Conservation (phyloP, 169 alveolate genomes). For the Cryptosporidium ryanae region DNA sequence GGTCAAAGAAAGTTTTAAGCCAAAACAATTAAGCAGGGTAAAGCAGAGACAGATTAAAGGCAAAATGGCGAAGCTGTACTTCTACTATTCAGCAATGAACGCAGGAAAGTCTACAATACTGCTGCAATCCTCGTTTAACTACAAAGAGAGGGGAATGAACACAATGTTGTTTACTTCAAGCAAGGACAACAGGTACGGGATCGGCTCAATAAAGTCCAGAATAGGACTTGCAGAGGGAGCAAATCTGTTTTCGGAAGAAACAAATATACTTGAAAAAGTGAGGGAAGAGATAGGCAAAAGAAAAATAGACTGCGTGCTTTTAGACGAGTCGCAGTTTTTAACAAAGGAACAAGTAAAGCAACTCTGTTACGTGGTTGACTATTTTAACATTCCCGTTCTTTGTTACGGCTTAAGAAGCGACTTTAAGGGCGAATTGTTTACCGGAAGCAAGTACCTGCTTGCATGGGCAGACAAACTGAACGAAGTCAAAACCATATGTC, state of each 20-base stretch:
- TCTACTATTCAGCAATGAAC: constrained; percentile 74
- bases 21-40: too few relatives aligned
- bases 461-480: constrained; percentile 70
- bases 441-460: constrained; percentile 57
- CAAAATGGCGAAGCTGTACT: constrained; percentile 47
- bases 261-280: constrained; percentile 15
- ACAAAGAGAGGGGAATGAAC: constrained; percentile 55
- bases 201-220: constrained; percentile 35
- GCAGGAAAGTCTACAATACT: constrained; percentile 71
- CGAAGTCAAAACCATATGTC: constrained; percentile 66
- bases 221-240: constrained; percentile 63
- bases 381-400: constrained; percentile 40
- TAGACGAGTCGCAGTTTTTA: constrained; percentile 53
- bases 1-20: too few relatives aligned
- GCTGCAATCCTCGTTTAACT: constrained; percentile 62
- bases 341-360: constrained; percentile 46
- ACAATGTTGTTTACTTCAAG: constrained; percentile 27
- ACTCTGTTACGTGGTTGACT: constrained; percentile 36
- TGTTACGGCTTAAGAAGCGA: constrained; percentile 69
- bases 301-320: constrained; percentile 27
- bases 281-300: background rate
- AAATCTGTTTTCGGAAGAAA: background rate
- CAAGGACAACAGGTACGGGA: background rate
- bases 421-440: constrained; percentile 39
- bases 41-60: too few relatives aligned